These are phyloP conservation scores for Mycena olivaceomarginata DNA, from an alignment of 768 basidiomycete species.

Conservation along the genomic window DNA sequence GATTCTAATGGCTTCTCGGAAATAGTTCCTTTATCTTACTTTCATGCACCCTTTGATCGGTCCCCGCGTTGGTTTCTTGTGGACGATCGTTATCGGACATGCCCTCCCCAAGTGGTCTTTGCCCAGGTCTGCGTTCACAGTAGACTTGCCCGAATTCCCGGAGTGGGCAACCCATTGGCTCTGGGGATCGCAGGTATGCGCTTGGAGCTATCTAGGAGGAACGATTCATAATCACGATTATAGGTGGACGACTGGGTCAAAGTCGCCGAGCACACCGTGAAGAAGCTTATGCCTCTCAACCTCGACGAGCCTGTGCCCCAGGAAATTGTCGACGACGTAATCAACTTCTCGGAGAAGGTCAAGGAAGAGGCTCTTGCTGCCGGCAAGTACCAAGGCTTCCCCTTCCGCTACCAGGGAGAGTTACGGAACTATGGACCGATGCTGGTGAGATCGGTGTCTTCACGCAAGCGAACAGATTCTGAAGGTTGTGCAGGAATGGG, in stretches of 20 bases:
- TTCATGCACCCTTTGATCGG: conserved; percentile 41
- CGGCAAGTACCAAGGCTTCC: conserved; percentile 41
- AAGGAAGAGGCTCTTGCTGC: conserved; percentile 38
- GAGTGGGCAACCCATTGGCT: conserved; percentile 40
- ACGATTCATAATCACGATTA: not conserved
- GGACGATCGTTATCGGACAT: conserved; percentile 38
- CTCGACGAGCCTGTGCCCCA: conserved; percentile 41
- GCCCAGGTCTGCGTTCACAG: conserved; percentile 35
- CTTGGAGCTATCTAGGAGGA: not conserved
- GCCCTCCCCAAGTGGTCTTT: conserved; percentile 36
- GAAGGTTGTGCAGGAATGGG: conserved; percentile 29
- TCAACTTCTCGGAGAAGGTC: conserved; percentile 39
- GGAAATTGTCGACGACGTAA: conserved; percentile 39
- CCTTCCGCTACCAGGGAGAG: conserved; percentile 42
- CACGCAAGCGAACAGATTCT: not conserved
- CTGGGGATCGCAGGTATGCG: conserved; percentile 39
- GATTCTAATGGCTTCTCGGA: not conserved
- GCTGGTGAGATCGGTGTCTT: conserved; percentile 8
- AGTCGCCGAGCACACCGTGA: conserved; percentile 34
- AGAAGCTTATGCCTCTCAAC: conserved; percentile 40
- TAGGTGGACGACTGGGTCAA: conserved; percentile 43
- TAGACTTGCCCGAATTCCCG: conserved; percentile 34
- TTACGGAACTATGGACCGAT: conserved; percentile 36
- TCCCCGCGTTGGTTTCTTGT: conserved; percentile 40
- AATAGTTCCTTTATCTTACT: conserved; percentile 43